A percentile compares a stretch with the other conserved stretches of the same genome.
phyloP scores from a whole-genome alignment of 331 rosid genomes.

The Pyracantha coccinea region DNA sequence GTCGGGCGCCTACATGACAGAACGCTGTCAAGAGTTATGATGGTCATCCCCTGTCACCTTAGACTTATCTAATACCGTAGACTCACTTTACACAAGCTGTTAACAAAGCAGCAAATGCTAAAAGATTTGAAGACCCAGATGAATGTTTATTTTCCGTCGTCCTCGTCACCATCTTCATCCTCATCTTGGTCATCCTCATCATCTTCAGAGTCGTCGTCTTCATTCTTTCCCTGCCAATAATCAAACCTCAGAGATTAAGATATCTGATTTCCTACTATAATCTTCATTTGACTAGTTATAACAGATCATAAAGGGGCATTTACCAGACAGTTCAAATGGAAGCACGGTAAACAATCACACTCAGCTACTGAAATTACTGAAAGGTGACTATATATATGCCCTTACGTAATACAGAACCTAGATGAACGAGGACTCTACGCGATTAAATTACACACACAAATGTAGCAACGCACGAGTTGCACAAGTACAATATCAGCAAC shows the following conservation, averaged over 20 bases:
- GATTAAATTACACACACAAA: not conserved
- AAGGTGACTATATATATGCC: not conserved
- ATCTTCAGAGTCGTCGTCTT: slow-evolving; percentile 51
- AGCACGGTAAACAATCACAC: not conserved
- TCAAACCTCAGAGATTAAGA: not conserved
- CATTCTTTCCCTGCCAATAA: slow-evolving; percentile 52
- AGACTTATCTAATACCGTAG: slow-evolving; percentile 19
- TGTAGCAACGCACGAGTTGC: not conserved
- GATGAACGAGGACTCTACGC: not conserved
- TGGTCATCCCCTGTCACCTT: slow-evolving; percentile 11
- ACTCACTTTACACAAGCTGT: slow-evolving; percentile 45
- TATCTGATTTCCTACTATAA: not conserved
- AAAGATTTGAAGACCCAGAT: slow-evolving; percentile 2
- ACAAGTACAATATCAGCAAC: not conserved
- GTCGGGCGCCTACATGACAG: slow-evolving; percentile 8
- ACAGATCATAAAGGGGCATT: not conserved
- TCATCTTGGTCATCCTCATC: slow-evolving; percentile 43
- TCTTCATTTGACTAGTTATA: not conserved
- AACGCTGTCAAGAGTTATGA: slow-evolving; percentile 3
- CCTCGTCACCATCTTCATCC: slow-evolving; percentile 46
- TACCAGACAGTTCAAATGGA: not conserved
- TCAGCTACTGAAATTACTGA: not conserved
- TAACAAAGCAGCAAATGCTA: slow-evolving; percentile 19
- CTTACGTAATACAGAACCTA: not conserved
- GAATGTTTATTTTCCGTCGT: slow-evolving; percentile 35